Conservation (phyloP, 1,284 basidiomycete genomes). For the Austroboletus niveus region DNA sequence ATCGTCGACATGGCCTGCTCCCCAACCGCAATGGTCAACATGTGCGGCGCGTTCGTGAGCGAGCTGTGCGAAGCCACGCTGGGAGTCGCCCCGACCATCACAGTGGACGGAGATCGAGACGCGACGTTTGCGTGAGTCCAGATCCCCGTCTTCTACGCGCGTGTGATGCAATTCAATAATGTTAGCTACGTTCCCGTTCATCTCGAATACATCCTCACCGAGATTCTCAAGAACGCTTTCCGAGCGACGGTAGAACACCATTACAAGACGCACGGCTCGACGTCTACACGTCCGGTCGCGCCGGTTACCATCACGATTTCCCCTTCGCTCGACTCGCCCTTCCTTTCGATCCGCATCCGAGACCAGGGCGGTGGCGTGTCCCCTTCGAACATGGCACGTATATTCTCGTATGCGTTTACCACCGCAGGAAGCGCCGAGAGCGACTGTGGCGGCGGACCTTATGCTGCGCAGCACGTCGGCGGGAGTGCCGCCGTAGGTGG, state of each 20-base stretch:
- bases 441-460: slow-evolving; percentile 58
- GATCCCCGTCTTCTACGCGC: neutral
- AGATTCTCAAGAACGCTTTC: slow-evolving; percentile 87
- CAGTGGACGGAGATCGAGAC: slow-evolving; percentile 67
- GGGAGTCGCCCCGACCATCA: slow-evolving; percentile 64
- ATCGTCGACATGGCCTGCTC: slow-evolving; percentile 71
- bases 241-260: slow-evolving; percentile 85
- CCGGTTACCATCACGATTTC: slow-evolving; percentile 75
- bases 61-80: slow-evolving; percentile 87
- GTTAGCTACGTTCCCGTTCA: slow-evolving; percentile 83
- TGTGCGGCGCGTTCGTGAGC: slow-evolving; percentile 78
- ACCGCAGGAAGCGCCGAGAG: slow-evolving; percentile 49
- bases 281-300: slow-evolving; percentile 44
- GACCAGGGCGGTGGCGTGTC: slow-evolving; percentile 87
- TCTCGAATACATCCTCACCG: slow-evolving; percentile 85
- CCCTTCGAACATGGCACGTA: slow-evolving; percentile 68
- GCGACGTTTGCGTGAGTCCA: slow-evolving; percentile 73
- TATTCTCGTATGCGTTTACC: slow-evolving; percentile 91
- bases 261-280: slow-evolving; percentile 40
- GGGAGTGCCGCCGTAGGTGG: slow-evolving; percentile 60
- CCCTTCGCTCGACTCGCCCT: slow-evolving; percentile 47
- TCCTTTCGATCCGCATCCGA: slow-evolving; percentile 76
- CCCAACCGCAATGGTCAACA: slow-evolving; percentile 66
- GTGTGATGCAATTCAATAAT: slow-evolving; percentile 1
- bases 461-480: slow-evolving; percentile 70